Base-by-base conservation (phyloP, 805 yeast genomes). In the Yarrowia sp. region DNA sequence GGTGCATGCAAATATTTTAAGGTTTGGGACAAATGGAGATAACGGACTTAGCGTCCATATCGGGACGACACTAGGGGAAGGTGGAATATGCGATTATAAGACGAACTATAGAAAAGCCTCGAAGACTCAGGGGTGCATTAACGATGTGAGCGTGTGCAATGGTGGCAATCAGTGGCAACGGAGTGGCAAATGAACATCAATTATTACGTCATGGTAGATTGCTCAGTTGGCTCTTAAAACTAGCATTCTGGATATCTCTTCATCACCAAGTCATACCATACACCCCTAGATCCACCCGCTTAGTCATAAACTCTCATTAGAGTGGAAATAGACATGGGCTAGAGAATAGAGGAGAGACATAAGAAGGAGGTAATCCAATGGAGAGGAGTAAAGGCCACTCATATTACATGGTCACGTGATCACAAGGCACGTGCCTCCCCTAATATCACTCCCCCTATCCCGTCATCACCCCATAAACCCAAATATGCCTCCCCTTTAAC, bases 1-100 rank as follows among this genome's bases (percentile, higher is more conserved):
- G 12, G 11, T 53, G 63, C 48, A 56, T 52, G 58, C 43, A 56
- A 56, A 41, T 56, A 22, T 56, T 56, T 56, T 56, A 56, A 19
- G 22, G n/a, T 56, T 56, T 26, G 48, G 40, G 14, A 15, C 63
- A 26, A n/a, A 56, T 26, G 63, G 63, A 56, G 63, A 56, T 56
- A 56, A 5, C 63, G 63, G 63, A 42, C 14, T 3, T 56, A 41
- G 7, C 5, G 22, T 8, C 11, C 45, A 8, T n/a, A 19, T 53
- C 14, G 45, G 59, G 59, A 53, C 19, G 48, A 8, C 11, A 5
- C 12, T 16, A 42, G 46, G 46, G 46, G 46, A 8, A 26, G 32
- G 32, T 26, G 32, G 32, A 26, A 26, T 26, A 26, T 26, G 9
- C 7, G 10, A 19, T 15, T 8, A 42, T 5, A 5, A 42, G 10